Base-by-base conservation (phyloP, 177 flowering plant genomes). In the Vitis hybrid region DNA sequence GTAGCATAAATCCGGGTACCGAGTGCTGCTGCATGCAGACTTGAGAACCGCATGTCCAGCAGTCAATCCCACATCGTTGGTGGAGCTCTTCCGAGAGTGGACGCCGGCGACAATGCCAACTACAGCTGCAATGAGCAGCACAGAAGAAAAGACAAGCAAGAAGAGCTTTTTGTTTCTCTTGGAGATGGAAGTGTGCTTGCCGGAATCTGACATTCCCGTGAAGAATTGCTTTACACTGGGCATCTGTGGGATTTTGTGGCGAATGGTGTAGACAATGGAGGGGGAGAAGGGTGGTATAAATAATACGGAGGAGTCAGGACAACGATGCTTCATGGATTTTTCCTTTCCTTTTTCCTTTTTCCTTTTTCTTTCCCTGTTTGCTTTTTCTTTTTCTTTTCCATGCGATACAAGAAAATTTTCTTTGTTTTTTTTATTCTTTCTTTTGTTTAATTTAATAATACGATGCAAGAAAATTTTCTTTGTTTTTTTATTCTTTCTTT, bases 1-100 rank as follows among this genome's bases (percentile, higher is more conserved):
- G 84, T 65, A 84, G 82, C 98, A 94, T 1, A 92, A 71, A 0
- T 90, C 92, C 0, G 90, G 93, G 80, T 78, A 89, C 10, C 70
- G 65, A 0, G 98, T 90, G 78, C 15, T 53, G 72, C 85, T 78
- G 66, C 97, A 94, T 0, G 97, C 70, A 39, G 88, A 75, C 77
- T 78, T 85, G 5, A 92, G 74, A 0, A 90, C 48, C 56, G 80
- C 73, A 58, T 90, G 97, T 11, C 89, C 75, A 3, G 75, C 22
- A 11, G 79, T 14, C 11, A 71, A 8, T 9, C 22, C 12, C 1
- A 48, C 5, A 12, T 21, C 1, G 10, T 64, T 50, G 53, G 13
- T 18, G 64, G 74, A 48, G 66, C 64, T 71, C 2, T 66, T 71
- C 45, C 49, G 61, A 4, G 86, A 75, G 6, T 82, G 64, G 0